phyloP scores from a whole-genome alignment of 371 early-diverging fungal genomes.

The Sanchytrium tribonematis region DNA sequence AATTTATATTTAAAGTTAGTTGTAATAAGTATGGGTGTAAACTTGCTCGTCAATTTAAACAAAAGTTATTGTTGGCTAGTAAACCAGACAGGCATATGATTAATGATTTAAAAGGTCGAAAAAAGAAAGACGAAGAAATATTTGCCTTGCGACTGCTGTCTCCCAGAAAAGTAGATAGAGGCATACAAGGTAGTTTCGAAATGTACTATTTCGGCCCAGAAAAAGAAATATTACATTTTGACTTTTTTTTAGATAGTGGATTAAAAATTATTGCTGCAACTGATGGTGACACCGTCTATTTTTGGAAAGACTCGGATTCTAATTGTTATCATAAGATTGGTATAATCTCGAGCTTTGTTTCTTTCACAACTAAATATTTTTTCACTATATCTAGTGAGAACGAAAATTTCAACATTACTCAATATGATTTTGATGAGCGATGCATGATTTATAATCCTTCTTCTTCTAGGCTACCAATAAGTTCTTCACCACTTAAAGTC shows the following conservation, averaged over 20 bases:
- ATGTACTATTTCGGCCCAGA: background rate
- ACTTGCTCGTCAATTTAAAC: background rate
- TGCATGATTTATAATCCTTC: background rate
- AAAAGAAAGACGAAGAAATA: background rate
- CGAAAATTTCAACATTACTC: background rate
- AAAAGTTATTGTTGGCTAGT: background rate
- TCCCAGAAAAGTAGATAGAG: background rate
- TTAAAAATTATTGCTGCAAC: background rate
- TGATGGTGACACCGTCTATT: background rate
- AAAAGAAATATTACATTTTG: background rate
- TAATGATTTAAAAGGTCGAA: background rate
- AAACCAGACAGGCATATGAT: background rate
- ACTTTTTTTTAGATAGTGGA: background rate
- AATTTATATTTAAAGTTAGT: background rate
- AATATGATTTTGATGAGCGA: background rate
- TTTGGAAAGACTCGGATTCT: background rate
- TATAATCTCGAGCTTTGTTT: background rate
- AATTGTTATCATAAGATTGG: background rate
- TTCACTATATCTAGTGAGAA: background rate
- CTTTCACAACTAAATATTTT: background rate
- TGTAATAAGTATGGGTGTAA: background rate
- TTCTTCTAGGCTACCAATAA: background rate
- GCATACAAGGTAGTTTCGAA: background rate
- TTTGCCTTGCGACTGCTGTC: background rate
- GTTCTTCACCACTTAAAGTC: background rate